Base-by-base conservation (phyloP, 1,139 yeast species). In the Suhomyces kunorum region DNA sequence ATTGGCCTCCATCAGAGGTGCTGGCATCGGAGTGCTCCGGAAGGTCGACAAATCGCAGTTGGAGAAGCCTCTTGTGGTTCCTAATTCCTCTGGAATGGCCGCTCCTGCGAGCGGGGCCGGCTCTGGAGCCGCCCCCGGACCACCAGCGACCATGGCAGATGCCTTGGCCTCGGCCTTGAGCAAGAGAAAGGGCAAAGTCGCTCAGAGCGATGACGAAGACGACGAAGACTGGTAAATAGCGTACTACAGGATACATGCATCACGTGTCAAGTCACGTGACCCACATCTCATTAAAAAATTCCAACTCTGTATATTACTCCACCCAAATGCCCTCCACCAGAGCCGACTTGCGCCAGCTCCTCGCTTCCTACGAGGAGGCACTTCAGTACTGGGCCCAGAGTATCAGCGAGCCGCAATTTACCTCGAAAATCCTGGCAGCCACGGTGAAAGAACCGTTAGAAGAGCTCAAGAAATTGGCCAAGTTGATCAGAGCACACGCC, bases 161-260 rank as follows among this genome's bases (percentile, higher is more conserved):
- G 96, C 96, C 0, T 69, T 90, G 40, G 90, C 95, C 4, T 87
- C 85, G 19, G 98, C 98, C 1, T 72, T 90, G 50, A 85, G 74
- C 52, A 78, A 81, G 46, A 76, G 98, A 54, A 90, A 90, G 66
- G 80, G 77, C 24, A 88, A 87, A 58, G 95, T 90, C 8, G 79
- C 89, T 1, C 81, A 76, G 27, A 84, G 90, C 53, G 96, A 88
- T 53, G 95, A 86, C 49, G 97, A 90, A 50, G 87, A 81, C 46
- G 95, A 87, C 46, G 85, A 81, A 47, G 86, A 80, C 37, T 80
- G 84, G 84, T 80, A 63, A 32, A 24, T 31, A 22, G 20, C 12
- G 16, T 31, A 6, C n/a, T 20, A 15, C 17, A 28, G 31, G 16
- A 17, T 7, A n/a, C 17, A 16, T 15, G n/a, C 8, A 8, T 20